Conservation (phyloP, 495 filamentous ascomycete genomes). For the Penicillium diatomitis region DNA sequence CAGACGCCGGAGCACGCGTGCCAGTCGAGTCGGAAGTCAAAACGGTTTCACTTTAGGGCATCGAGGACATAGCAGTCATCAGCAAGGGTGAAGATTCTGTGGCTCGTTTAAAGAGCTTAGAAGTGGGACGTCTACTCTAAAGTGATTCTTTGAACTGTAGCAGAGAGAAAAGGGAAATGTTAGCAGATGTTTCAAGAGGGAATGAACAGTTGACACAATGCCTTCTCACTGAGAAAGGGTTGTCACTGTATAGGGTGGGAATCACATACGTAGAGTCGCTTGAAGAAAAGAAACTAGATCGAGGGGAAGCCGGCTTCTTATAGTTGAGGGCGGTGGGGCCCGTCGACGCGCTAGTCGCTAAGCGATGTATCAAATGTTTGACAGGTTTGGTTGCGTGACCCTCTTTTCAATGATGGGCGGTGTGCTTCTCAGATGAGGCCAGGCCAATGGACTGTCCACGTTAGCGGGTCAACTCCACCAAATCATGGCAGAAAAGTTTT, state of each 20-base stretch:
- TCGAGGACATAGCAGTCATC: constrained; percentile 60
- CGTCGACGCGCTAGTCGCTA: constrained; percentile 12
- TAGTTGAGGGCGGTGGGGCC: background rate
- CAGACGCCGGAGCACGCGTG: constrained; percentile 21
- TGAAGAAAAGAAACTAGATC: constrained; percentile 28
- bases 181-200: constrained; percentile 11
- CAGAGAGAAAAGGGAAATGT: constrained; percentile 15
- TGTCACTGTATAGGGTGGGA: constrained; percentile 21
- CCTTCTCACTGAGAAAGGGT: no score
- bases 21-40: constrained; percentile 47
- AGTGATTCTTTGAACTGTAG: constrained; percentile 75
- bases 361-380: constrained; percentile 32
- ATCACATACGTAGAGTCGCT: constrained; percentile 58
- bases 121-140: constrained; percentile 76
- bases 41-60: constrained; percentile 62
- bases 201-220: background rate
- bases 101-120: constrained; percentile 72
- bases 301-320: constrained; percentile 19
- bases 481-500: no score
- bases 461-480: no score
- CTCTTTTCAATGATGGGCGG: no score
- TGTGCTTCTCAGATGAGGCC: no score
- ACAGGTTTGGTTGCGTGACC: no score
- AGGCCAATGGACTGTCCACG: no score
- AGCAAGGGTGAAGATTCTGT: constrained; percentile 68